Percentiles rank a stretch among this genome's conserved stretches.
Evolutionary conservation across 23 red algal genomes (phyloP).

Genomic region (Rhodosorus marinus): DNA sequence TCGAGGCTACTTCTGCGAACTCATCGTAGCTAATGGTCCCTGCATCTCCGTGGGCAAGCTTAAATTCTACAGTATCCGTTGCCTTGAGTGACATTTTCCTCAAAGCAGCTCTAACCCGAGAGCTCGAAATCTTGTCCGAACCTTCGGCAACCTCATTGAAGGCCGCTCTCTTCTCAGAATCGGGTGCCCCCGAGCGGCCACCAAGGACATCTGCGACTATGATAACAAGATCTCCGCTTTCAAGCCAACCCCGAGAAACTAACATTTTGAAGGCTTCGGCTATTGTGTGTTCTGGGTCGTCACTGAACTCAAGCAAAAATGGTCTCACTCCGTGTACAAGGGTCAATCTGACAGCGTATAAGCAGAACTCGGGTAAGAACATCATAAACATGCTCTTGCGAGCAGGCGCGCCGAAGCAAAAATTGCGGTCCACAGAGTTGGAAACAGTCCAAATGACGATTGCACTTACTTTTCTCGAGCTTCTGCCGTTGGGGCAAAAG

Average conservation of each 20-base stretch:
- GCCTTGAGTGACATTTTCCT: slow-evolving; percentile 76
- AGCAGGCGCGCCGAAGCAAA: too few species aligned
- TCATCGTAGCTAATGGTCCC: slow-evolving; percentile 11
- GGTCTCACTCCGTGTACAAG: slow-evolving; percentile 80
- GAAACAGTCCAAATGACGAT: too few species aligned
- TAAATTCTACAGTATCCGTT: slow-evolving; percentile 61
- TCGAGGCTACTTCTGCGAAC: slow-evolving; percentile 52
- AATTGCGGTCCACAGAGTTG: too few species aligned
- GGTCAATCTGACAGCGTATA: too few species aligned
- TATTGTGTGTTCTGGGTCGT: slow-evolving; percentile 88
- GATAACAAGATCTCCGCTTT: slow-evolving; percentile 49
- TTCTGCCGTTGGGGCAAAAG: slow-evolving; percentile 70
- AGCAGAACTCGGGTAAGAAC: too few species aligned
- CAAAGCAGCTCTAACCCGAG: slow-evolving; percentile 20
- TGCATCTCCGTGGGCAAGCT: slow-evolving; percentile 19
- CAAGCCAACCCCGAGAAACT: slow-evolving; percentile 33
- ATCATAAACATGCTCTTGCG: too few species aligned
- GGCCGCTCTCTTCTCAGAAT: slow-evolving; percentile 42
- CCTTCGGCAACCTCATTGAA: slow-evolving; percentile 32
- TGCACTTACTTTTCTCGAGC: slow-evolving; percentile 81
- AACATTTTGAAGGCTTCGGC: slow-evolving; percentile 55
- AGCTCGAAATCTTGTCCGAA: slow-evolving; percentile 2
- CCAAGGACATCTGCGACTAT: slow-evolving; percentile 92
- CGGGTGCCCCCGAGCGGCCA: slow-evolving; percentile 38
- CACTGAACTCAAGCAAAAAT: slow-evolving; percentile 70